These are phyloP conservation scores for Aspergillus olivimuriae DNA, from an alignment of 495 filamentous ascomycete genomes.

Conservation along the genomic window DNA sequence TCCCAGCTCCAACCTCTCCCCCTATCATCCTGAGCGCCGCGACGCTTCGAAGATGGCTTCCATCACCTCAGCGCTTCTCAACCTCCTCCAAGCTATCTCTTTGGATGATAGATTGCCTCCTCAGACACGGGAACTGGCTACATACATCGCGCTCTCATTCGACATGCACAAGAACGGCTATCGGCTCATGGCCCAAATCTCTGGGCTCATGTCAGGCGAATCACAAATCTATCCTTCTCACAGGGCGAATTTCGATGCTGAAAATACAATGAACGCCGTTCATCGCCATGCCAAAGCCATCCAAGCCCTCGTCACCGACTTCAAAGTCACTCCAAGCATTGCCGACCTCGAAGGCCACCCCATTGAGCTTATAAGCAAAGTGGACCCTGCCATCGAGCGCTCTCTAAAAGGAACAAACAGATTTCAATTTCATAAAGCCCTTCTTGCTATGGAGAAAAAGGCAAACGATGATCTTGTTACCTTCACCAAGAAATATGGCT, in stretches of 20 bases:
- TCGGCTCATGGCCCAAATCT: constrained; percentile 19
- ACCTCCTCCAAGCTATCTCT: too few species aligned
- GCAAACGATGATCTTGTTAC: constrained; percentile 16
- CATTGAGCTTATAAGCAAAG: constrained; percentile 14
- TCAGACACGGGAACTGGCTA: constrained; percentile 9
- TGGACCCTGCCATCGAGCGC: constrained; percentile 9
- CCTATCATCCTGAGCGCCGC: too few species aligned
- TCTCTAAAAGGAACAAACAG: constrained; percentile 1
- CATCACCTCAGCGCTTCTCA: too few species aligned
- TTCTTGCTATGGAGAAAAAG: constrained; percentile 11
- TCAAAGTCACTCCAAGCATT: constrained; percentile 10
- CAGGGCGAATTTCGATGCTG: neutral
- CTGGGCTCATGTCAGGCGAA: constrained; percentile 9
- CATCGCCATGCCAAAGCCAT: constrained; percentile 8
- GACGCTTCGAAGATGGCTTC: too few species aligned
- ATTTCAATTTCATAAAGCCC: constrained; percentile 10
- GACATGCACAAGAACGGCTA: constrained; percentile 7
- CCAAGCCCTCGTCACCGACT: constrained; percentile 6
- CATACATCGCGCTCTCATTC: constrained; percentile 10
- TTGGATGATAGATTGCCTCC: constrained; percentile 1
- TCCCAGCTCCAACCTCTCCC: too few species aligned
- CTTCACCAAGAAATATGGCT: constrained; percentile 13
- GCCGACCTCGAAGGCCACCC: constrained; percentile 20
- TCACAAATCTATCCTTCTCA: constrained; percentile 13
- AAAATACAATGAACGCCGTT: constrained; percentile 8